These are phyloP conservation scores for Apiotrichum montevideense DNA, from an alignment of 1,284 basidiomycete species.

Conservation along the genomic window DNA sequence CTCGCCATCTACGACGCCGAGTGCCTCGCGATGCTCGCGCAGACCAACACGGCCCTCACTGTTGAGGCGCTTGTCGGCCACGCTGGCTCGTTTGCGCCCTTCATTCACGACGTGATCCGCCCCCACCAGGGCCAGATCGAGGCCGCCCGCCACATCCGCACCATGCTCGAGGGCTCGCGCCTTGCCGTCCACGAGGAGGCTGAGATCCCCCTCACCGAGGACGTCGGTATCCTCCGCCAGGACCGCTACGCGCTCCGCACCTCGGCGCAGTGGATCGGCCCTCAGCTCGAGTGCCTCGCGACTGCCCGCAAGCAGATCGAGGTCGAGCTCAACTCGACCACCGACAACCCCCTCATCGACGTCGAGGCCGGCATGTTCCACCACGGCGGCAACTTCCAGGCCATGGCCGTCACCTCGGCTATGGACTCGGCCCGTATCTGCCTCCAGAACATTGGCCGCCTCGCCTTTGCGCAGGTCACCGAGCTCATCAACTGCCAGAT, in stretches of 20 bases:
- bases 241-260: conserved; percentile 20
- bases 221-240: conserved; percentile 17
- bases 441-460: conserved; percentile 19
- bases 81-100: conserved; percentile 15
- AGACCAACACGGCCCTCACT: conserved; percentile 17
- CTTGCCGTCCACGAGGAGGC: conserved; percentile 16
- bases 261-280: conserved; percentile 18
- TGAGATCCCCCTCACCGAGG: conserved; percentile 11
- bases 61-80: conserved; percentile 17
- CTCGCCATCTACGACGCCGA: conserved; percentile 20
- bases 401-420: conserved; percentile 15
- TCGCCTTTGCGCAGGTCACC: conserved; percentile 18
- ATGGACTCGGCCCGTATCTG: conserved; percentile 17
- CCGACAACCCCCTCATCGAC: conserved; percentile 21
- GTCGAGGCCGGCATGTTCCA: conserved; percentile 16
- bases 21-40: conserved; percentile 16
- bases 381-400: conserved; percentile 23
- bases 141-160: conserved; percentile 14
- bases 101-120: conserved; percentile 16
- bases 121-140: conserved; percentile 16
- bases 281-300: conserved; percentile 17
- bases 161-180: conserved; percentile 13
- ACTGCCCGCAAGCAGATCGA: conserved; percentile 16
- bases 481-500: conserved; percentile 22
- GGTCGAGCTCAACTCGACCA: conserved; percentile 19